A percentile compares a stretch with the other conserved stretches of the same genome.
These are phyloP conservation scores for Aspergillus pseudotamarii DNA, from an alignment of 2,329 filamentous ascomycete genomes.

Conservation along the genomic window DNA sequence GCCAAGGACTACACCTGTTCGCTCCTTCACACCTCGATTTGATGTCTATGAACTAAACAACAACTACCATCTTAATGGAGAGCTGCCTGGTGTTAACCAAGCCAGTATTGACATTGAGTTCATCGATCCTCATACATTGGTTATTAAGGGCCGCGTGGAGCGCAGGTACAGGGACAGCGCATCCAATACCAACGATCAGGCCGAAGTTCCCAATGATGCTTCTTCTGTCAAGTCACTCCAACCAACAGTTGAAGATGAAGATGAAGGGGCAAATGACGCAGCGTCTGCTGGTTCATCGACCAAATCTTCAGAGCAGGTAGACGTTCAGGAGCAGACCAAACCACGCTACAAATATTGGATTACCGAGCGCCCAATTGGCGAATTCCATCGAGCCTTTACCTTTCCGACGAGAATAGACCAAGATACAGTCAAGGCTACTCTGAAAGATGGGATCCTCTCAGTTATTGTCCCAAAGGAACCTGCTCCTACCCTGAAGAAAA, in stretches of 20 bases:
- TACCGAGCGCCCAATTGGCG: slow-evolving; percentile 59
- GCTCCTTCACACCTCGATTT: slow-evolving; percentile 44
- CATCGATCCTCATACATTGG: slow-evolving; percentile 47
- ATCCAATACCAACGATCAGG: slow-evolving; percentile 21
- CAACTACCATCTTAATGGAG: slow-evolving; percentile 48
- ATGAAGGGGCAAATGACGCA: slow-evolving; percentile 32
- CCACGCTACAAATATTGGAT: slow-evolving; percentile 55
- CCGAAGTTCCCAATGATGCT: slow-evolving; percentile 23
- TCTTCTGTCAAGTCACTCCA: slow-evolving; percentile 38
- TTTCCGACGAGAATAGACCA: slow-evolving; percentile 61
- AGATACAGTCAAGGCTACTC: slow-evolving; percentile 59
- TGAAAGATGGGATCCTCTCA: slow-evolving; percentile 62
- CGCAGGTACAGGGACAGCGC: slow-evolving; percentile 29
- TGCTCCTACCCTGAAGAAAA: slow-evolving; percentile 53
- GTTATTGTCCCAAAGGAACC: slow-evolving; percentile 59
- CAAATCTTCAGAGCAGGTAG: slow-evolving; percentile 29
- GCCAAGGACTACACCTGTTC: slow-evolving; percentile 22
- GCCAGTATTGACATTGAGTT: slow-evolving; percentile 51
- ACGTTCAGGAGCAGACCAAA: slow-evolving; percentile 17
- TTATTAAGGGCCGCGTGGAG: slow-evolving; percentile 45
- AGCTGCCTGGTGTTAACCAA: slow-evolving; percentile 48
- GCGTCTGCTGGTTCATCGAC: slow-evolving; percentile 13
- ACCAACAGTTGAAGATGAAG: slow-evolving; percentile 59
- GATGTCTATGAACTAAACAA: slow-evolving; percentile 48
- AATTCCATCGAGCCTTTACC: slow-evolving; percentile 59